phyloP scores from a whole-genome alignment of 2,329 filamentous ascomycete species.

The Neonectria magnoliae region DNA sequence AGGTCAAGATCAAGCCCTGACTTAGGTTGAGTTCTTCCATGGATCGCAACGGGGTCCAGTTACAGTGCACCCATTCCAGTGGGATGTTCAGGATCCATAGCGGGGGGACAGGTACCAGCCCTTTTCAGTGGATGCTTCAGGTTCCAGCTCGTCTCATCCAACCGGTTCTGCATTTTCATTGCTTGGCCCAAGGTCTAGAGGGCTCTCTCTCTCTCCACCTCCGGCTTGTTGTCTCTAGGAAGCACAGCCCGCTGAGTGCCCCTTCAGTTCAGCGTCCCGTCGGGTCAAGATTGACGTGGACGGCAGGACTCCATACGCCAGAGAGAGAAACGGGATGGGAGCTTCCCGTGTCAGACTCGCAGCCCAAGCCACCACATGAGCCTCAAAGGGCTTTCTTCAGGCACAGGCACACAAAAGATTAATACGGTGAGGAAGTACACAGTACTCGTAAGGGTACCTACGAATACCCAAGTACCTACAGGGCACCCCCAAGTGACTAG shows the following conservation, averaged over 20 bases:
- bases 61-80: neutral
- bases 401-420: neutral
- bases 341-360: neutral
- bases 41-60: neutral
- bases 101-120: neutral
- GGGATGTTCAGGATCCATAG: neutral
- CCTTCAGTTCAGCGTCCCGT: neutral
- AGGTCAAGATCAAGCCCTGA: neutral
- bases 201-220: neutral
- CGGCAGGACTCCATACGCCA: neutral
- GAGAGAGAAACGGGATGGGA: neutral
- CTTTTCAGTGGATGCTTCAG: too few species aligned
- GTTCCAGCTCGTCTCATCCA: neutral
- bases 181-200: neutral
- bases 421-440: neutral
- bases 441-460: neutral
- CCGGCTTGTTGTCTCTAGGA: conserved; percentile 2
- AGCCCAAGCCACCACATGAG: neutral
- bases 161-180: neutral
- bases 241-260: conserved; percentile 1
- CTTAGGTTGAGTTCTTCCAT: too few species aligned
- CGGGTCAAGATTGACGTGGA: neutral
- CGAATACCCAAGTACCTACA: neutral
- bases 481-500: conserved; percentile 7
- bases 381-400: neutral